Evolutionary conservation across 1,284 basidiomycete genomes (phyloP).

Genomic region (Irpex lacteus): DNA sequence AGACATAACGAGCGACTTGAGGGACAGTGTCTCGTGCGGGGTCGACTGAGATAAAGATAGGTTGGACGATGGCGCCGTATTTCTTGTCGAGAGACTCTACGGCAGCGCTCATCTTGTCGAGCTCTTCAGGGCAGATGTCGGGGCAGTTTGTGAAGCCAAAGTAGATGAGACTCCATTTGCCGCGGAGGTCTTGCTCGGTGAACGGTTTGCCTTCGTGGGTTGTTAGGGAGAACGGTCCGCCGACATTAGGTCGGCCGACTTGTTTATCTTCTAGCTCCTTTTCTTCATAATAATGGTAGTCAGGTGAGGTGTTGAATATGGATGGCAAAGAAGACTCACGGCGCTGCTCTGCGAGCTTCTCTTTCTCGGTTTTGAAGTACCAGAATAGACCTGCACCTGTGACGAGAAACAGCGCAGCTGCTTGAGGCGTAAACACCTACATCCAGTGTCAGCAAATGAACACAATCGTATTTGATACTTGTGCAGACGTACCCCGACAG

Average conservation of each 20-base stretch:
- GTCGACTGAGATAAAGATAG: conserved; percentile 95
- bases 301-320: background rate
- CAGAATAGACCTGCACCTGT: conserved; percentile 82
- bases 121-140: conserved; percentile 97
- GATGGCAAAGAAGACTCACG: conserved; percentile 18
- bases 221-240: conserved; percentile 83
- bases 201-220: conserved; percentile 71
- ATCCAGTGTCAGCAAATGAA: background rate
- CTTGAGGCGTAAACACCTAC: conserved; percentile 86
- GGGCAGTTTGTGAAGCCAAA: conserved; percentile 98
- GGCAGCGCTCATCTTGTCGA: conserved; percentile 92
- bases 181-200: conserved; percentile 82
- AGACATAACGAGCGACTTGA: conserved; percentile 57
- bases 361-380: conserved; percentile 91
- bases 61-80: conserved; percentile 65
- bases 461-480: background rate
- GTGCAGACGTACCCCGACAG: conserved; percentile 38
- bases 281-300: conserved; percentile 37
- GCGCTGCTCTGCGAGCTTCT: conserved; percentile 63
- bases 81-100: conserved; percentile 74
- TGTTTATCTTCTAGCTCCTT: conserved; percentile 60
- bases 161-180: conserved; percentile 90
- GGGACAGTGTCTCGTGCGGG: conserved; percentile 85
- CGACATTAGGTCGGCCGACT: conserved; percentile 76
- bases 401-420: conserved; percentile 79